Conservation (phyloP, 768 basidiomycete species). For the Agaricus subrufescens region DNA sequence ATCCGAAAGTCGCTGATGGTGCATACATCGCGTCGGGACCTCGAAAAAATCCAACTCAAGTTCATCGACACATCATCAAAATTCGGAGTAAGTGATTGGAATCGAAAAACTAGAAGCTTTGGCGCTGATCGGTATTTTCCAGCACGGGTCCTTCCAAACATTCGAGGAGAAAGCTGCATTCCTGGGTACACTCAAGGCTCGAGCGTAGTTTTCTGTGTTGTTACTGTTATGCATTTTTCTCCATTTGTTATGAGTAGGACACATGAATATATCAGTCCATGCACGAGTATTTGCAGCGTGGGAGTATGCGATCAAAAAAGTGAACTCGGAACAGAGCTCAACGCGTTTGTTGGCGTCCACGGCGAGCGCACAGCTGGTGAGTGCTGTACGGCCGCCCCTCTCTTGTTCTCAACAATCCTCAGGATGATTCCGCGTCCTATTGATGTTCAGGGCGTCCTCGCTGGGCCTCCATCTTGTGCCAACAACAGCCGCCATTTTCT, state of each 20-base stretch:
- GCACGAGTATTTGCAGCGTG: not conserved
- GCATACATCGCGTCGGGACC: constrained; percentile 91
- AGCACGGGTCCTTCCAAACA: constrained; percentile 98
- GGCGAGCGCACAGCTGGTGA: constrained; percentile 13
- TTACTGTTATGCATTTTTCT: constrained; percentile 30
- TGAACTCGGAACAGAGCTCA: constrained; percentile 19
- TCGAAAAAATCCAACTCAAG: constrained; percentile 97
- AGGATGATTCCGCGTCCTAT: constrained; percentile 75
- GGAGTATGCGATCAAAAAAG: constrained; percentile 7
- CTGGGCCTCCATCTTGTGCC: constrained; percentile 50
- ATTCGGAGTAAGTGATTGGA: constrained; percentile 69
- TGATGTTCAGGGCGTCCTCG: constrained; percentile 84
- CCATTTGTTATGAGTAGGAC: not conserved
- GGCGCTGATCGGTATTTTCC: constrained; percentile 10
- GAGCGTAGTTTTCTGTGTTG: constrained; percentile 45
- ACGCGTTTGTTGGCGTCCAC: constrained; percentile 29
- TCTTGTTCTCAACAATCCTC: not conserved
- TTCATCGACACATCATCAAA: constrained; percentile 99
- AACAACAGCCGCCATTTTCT: constrained; percentile 27
- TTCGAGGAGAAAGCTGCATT: constrained; percentile 95
- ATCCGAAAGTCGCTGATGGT: constrained; percentile 96
- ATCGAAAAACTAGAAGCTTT: not conserved
- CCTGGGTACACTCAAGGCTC: constrained; percentile 86
- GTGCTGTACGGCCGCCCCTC: not conserved
- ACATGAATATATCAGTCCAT: not conserved